phyloP scores from a whole-genome alignment of 768 basidiomycete species.

The Macrolepiota albuminosa region DNA sequence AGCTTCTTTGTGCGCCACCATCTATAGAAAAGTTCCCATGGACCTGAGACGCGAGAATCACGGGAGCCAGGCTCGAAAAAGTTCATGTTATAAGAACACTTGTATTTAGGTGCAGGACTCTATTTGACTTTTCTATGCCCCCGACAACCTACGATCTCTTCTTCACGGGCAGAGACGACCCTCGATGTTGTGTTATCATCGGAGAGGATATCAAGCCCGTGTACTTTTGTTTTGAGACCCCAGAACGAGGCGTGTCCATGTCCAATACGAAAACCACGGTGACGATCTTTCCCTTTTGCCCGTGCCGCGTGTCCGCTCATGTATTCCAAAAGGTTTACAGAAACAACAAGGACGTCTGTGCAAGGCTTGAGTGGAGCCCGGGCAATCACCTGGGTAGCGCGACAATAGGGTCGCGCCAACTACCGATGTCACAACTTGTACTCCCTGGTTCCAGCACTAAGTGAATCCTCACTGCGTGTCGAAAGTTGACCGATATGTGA shows the following conservation, averaged over 20 bases:
- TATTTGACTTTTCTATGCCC: slow-evolving; percentile 32
- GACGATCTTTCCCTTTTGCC: slow-evolving; percentile 8
- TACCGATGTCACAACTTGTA: slow-evolving; percentile 63
- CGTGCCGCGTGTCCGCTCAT: slow-evolving; percentile 6
- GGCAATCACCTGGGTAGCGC: slow-evolving; percentile 53
- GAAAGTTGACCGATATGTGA: slow-evolving; percentile 12
- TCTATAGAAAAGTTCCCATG: slow-evolving; percentile 48
- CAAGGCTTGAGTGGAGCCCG: slow-evolving; percentile 45
- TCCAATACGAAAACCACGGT: slow-evolving; percentile 47
- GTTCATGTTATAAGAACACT: slow-evolving; percentile 40
- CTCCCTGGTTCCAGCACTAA: slow-evolving; percentile 43
- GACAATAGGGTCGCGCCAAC: slow-evolving; percentile 46
- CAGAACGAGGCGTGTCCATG: slow-evolving; percentile 35
- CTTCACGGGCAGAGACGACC: slow-evolving; percentile 69
- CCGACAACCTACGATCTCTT: slow-evolving; percentile 50
- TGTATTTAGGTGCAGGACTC: slow-evolving; percentile 27
- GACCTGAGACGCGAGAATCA: slow-evolving; percentile 46
- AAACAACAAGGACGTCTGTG: slow-evolving; percentile 46
- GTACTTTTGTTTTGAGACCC: slow-evolving; percentile 66
- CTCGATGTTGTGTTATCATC: slow-evolving; percentile 63
- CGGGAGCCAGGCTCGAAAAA: slow-evolving; percentile 41
- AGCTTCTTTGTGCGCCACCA: slow-evolving; percentile 43
- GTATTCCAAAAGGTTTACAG: slow-evolving; percentile 30
- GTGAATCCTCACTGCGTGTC: slow-evolving; percentile 31
- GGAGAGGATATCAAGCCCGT: slow-evolving; percentile 56